Evolutionary conservation across 1,284 basidiomycete species (phyloP).

Genomic region (Microbotryum violaceum): DNA sequence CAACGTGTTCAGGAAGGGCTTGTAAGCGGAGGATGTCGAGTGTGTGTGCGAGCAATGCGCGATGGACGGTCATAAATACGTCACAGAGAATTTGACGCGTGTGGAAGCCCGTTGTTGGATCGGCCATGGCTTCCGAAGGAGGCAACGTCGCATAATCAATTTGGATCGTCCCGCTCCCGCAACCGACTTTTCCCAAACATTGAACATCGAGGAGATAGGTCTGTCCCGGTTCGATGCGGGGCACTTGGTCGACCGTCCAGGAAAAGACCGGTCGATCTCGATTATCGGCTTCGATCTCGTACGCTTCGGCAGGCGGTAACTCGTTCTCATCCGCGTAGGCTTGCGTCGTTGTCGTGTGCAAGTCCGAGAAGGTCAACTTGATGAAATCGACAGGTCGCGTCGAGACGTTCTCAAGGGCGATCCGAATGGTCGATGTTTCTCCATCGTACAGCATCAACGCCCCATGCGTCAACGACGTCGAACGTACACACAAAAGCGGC

Average conservation of each 20-base stretch:
- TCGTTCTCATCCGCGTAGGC: slow-evolving; percentile 63
- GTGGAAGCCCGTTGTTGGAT: slow-evolving; percentile 51
- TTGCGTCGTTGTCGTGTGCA: slow-evolving; percentile 67
- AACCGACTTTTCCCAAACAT: slow-evolving; percentile 81
- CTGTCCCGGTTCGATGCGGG: slow-evolving; percentile 59
- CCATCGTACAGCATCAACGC: slow-evolving; percentile 90
- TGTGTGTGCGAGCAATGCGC: slow-evolving; percentile 68
- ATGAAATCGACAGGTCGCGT: slow-evolving; percentile 73
- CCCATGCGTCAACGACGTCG: slow-evolving; percentile 80
- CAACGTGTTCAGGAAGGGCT: slow-evolving; percentile 7
- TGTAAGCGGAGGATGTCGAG: slow-evolving; percentile 62
- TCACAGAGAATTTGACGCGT: slow-evolving; percentile 75
- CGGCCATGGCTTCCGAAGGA: slow-evolving; percentile 11
- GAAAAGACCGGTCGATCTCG: slow-evolving; percentile 70
- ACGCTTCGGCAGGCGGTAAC: slow-evolving; percentile 70
- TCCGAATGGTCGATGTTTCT: slow-evolving; percentile 72
- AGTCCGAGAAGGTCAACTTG: slow-evolving; percentile 78
- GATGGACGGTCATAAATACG: slow-evolving; percentile 82
- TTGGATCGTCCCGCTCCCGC: slow-evolving; percentile 66
- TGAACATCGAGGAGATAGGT: slow-evolving; percentile 60
- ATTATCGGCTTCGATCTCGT: slow-evolving; percentile 81
- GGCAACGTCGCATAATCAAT: slow-evolving; percentile 85
- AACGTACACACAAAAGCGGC: slow-evolving; percentile 72
- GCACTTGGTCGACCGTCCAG: slow-evolving; percentile 53
- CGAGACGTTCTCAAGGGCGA: slow-evolving; percentile 84